phyloP scores from a whole-genome alignment of 495 filamentous ascomycete genomes.

The Podospora bellae-mahoneyi region DNA sequence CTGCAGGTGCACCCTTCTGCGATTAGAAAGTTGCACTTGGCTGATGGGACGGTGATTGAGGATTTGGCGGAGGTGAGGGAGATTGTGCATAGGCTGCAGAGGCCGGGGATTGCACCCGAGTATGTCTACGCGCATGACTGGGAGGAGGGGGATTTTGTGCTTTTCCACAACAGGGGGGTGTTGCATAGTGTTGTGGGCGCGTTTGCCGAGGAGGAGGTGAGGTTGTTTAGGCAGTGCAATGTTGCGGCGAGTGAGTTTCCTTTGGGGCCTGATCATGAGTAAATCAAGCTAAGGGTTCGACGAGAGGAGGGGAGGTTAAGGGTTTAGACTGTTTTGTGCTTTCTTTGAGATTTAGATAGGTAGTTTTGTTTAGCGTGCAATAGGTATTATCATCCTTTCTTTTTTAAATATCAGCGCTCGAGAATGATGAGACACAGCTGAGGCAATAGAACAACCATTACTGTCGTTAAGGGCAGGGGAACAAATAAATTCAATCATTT shows the following conservation, averaged over 20 bases:
- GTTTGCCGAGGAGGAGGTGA: constrained; percentile 65
- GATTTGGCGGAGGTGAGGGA: constrained; percentile 63
- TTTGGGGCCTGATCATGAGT: constrained; percentile 38
- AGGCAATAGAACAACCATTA: no score
- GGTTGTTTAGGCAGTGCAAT: constrained; percentile 74
- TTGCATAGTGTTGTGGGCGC: constrained; percentile 71
- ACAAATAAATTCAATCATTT: no score
- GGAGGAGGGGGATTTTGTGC: constrained; percentile 67
- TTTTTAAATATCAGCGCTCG: no score
- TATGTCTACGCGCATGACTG: constrained; percentile 72
- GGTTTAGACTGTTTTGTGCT: no score
- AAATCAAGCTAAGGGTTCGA: neutral
- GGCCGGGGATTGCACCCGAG: constrained; percentile 65
- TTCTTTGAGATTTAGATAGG: no score
- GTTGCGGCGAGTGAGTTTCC: constrained; percentile 58
- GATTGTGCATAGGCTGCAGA: constrained; percentile 62
- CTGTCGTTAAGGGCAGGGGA: no score
- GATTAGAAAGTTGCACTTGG: constrained; percentile 59
- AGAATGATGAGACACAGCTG: no score
- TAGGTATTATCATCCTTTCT: no score
- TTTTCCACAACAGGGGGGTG: constrained; percentile 71
- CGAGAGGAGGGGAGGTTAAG: no score
- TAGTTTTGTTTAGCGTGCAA: no score
- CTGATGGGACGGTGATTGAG: constrained; percentile 61
- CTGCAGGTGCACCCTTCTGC: constrained; percentile 68